Conservation (phyloP, 495 filamentous ascomycete species). For the Lindgomyces ingoldianus region DNA sequence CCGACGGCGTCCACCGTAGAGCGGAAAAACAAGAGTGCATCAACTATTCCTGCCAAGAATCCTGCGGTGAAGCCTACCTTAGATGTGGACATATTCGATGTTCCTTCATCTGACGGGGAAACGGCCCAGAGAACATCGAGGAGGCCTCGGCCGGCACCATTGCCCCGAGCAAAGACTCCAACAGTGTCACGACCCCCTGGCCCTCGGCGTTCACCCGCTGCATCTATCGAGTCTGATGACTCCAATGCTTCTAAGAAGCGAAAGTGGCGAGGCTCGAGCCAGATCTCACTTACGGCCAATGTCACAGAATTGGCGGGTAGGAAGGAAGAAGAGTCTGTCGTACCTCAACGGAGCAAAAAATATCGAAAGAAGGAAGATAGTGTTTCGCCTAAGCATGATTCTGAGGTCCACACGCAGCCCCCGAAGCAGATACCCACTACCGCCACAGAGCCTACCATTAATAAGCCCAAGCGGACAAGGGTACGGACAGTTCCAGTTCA, state of each 20-base stretch:
- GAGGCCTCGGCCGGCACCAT: conserved; percentile 6
- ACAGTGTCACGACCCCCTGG: not conserved
- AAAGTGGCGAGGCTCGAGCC: conserved; percentile 9
- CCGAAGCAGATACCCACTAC: not conserved
- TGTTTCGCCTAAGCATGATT: conserved; percentile 1
- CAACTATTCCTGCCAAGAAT: conserved; percentile 1
- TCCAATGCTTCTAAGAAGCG: conserved; percentile 32
- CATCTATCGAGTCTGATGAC: conserved; percentile 19
- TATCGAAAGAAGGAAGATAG: conserved; percentile 19
- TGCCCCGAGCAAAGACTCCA: not conserved
- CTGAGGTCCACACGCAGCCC: not conserved
- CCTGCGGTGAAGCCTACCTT: not conserved
- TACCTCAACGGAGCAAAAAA: conserved; percentile 21
- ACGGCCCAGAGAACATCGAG: not conserved
- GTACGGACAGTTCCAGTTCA: conserved; percentile 9
- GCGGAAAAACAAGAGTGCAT: conserved; percentile 1
- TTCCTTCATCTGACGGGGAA: conserved; percentile 32
- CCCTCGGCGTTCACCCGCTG: conserved; percentile 1
- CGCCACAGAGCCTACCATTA: conserved; percentile 1
- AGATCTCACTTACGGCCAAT: not conserved
- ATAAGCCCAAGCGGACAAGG: conserved; percentile 31
- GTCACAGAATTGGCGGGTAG: not conserved
- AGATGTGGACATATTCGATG: conserved; percentile 33
- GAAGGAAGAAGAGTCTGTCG: not conserved
- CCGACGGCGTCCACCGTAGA: not conserved